Evolutionary conservation across 2,329 filamentous ascomycete species (phyloP).

Genomic region (Claviceps sp.): DNA sequence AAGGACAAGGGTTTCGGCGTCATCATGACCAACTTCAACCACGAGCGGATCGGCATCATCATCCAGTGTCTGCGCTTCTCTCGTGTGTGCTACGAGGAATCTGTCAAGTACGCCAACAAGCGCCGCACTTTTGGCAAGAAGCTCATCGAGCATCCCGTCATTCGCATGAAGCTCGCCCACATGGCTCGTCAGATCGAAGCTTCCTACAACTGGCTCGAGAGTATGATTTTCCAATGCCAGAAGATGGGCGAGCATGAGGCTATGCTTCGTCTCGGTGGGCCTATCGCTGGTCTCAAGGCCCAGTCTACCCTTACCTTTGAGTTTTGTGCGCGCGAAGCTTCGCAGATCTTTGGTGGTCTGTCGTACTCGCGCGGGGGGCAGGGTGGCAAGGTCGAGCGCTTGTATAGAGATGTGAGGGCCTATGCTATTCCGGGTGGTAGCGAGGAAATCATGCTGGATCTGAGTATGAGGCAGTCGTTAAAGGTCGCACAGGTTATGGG

Average conservation of each 20-base stretch:
- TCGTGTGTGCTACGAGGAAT: slow-evolving; percentile 94
- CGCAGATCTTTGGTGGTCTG: slow-evolving; percentile 92
- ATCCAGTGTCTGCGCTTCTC: slow-evolving; percentile 94
- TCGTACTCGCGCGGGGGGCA: slow-evolving; percentile 89
- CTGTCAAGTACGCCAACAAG: slow-evolving; percentile 94
- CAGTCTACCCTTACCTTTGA: slow-evolving; percentile 91
- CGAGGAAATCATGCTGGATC: slow-evolving; percentile 97
- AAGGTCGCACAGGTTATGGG: slow-evolving; percentile 81
- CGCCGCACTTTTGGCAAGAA: slow-evolving; percentile 92
- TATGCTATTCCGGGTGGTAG: slow-evolving; percentile 93
- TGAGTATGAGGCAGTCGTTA: slow-evolving; percentile 84
- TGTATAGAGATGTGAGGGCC: slow-evolving; percentile 89
- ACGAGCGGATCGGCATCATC: slow-evolving; percentile 96
- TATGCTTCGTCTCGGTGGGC: slow-evolving; percentile 88
- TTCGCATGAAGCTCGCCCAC: slow-evolving; percentile 92
- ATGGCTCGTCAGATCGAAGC: slow-evolving; percentile 98
- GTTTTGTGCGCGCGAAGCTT: slow-evolving; percentile 92
- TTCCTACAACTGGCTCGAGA: slow-evolving; percentile 94
- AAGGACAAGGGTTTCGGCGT: slow-evolving; percentile 97
- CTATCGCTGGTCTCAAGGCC: slow-evolving; percentile 87
- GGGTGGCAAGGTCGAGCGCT: slow-evolving; percentile 84
- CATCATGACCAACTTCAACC: slow-evolving; percentile 99
- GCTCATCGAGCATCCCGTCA: slow-evolving; percentile 92
- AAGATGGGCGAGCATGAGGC: slow-evolving; percentile 90
- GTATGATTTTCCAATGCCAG: slow-evolving; percentile 82